phyloP scores from a whole-genome alignment of 2,329 filamentous ascomycete species.

The Neofusicoccum sp. region DNA sequence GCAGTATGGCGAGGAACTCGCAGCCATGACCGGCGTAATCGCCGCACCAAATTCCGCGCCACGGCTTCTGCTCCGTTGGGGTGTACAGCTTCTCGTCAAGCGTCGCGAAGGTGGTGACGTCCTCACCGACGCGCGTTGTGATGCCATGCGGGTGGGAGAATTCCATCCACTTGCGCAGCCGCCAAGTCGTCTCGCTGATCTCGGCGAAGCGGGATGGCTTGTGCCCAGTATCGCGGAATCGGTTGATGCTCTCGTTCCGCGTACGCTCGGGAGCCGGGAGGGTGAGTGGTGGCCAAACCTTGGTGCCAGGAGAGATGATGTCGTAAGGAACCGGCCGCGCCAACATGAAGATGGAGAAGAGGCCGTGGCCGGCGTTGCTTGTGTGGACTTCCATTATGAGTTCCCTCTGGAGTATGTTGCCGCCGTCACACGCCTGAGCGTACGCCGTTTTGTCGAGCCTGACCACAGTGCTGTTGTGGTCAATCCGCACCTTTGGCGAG shows the following conservation, averaged over 20 bases:
- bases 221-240: constrained; percentile 49
- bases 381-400: constrained; percentile 50
- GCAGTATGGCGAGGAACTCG: constrained; percentile 82
- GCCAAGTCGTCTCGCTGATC: constrained; percentile 70
- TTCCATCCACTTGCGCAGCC: constrained; percentile 76
- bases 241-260: constrained; percentile 51
- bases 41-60: constrained; percentile 88
- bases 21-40: constrained; percentile 88
- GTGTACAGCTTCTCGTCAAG: constrained; percentile 76
- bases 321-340: constrained; percentile 55
- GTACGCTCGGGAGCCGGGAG: constrained; percentile 67
- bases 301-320: constrained; percentile 40
- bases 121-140: constrained; percentile 52
- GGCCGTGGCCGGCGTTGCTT: constrained; percentile 33
- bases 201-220: constrained; percentile 58
- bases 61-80: constrained; percentile 78
- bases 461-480: constrained; percentile 71
- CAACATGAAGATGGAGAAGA: constrained; percentile 71
- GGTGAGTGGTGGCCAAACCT: constrained; percentile 73
- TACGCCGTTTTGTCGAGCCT: constrained; percentile 41
- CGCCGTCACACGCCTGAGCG: constrained; percentile 26
- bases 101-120: constrained; percentile 68
- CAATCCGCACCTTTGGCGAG: constrained; percentile 68
- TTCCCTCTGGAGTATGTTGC: constrained; percentile 53
- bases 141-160: constrained; percentile 47